Evolutionary conservation across 176 grass and related monocot genomes (phyloP).

Genomic region (Raddia guianensis): DNA sequence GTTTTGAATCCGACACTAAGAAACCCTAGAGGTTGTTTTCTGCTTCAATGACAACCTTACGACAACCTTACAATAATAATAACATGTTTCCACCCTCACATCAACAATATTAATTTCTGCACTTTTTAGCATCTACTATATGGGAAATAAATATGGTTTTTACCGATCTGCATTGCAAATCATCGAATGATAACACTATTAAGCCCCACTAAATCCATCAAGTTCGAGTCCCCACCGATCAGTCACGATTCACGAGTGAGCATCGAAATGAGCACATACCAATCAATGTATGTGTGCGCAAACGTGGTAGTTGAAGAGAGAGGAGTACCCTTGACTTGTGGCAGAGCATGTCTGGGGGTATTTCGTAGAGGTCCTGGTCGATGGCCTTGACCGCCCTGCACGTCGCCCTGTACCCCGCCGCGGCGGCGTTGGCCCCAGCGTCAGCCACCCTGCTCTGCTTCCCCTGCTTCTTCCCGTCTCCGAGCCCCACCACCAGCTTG

Average conservation of each 20-base stretch:
- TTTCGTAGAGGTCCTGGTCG: constrained; percentile 50
- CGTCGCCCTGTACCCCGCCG: background rate
- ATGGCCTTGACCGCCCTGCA: constrained; percentile 31
- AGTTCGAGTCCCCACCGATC: background rate
- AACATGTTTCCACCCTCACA: too few species aligned
- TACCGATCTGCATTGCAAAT: too few species aligned
- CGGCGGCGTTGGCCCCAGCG: background rate
- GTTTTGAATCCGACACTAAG: too few species aligned
- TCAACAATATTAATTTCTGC: too few species aligned
- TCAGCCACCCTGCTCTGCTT: constrained; percentile 28
- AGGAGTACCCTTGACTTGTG: constrained; percentile 28
- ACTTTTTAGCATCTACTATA: too few species aligned
- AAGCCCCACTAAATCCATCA: background rate
- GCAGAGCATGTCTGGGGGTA: constrained; percentile 53
- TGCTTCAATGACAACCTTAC: too few species aligned
- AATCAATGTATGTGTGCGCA: background rate
- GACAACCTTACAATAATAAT: too few species aligned
- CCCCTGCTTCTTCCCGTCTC: constrained; percentile 21
- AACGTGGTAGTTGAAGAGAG: background rate
- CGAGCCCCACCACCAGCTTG: constrained; percentile 40
- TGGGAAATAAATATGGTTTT: too few species aligned
- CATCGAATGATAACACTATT: background rate
- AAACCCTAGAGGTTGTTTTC: too few species aligned
- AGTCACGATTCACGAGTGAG: background rate
- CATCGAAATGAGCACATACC: background rate